Percentiles rank a stretch among this genome's conserved stretches.
These are phyloP conservation scores for Citrus sp. DNA, from an alignment of 345 rosid species.

Conservation along the genomic window DNA sequence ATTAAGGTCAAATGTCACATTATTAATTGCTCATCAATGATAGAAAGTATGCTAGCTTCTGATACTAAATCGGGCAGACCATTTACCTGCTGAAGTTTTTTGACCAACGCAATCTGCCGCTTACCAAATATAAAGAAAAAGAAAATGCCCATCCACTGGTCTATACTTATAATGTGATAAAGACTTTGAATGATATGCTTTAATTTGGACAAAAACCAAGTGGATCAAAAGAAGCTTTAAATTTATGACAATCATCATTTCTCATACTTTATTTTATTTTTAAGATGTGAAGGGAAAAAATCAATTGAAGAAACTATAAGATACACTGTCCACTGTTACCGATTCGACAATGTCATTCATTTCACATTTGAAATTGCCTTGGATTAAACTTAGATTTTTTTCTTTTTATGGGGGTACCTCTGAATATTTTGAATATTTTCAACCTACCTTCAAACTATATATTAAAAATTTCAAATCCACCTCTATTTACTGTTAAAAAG, in stretches of 20 bases:
- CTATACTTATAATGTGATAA: background rate
- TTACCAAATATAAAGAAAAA: constrained; percentile 1
- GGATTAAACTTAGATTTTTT: no score
- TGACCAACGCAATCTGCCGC: background rate
- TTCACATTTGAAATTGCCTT: no score
- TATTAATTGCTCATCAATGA: background rate
- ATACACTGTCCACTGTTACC: background rate
- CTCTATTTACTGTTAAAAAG: no score
- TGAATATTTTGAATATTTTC: no score
- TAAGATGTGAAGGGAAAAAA: no score
- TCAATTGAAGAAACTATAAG: background rate
- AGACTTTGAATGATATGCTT: background rate
- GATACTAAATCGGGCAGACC: background rate
- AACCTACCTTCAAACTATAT: no score
- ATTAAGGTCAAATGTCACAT: constrained; percentile 6
- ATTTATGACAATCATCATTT: background rate
- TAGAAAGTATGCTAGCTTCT: background rate
- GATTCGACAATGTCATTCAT: background rate
- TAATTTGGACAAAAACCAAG: background rate
- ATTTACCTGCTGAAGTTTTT: background rate
- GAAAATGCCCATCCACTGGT: background rate
- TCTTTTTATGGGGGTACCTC: no score
- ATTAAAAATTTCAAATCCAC: no score
- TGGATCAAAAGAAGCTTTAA: background rate
- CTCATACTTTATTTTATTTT: background rate